Percentiles rank a stretch among this genome's conserved stretches.
Conservation (phyloP, 2,329 filamentous ascomycete species). For the Diplocarpon rosae region DNA sequence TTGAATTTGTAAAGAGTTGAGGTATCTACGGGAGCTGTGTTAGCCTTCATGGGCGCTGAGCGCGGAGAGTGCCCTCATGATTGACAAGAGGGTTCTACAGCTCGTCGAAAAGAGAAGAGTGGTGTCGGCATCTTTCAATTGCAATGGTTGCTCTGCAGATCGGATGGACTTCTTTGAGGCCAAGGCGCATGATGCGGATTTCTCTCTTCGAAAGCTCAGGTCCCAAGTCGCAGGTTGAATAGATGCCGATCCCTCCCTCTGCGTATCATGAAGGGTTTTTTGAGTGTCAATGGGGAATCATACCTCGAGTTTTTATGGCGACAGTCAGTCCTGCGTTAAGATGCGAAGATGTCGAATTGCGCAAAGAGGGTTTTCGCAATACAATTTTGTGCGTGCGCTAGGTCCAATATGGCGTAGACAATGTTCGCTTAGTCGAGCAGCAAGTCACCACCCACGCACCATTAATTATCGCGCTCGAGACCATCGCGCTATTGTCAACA, state of each 20-base stretch:
- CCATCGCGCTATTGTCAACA: not conserved
- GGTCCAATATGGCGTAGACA: too few relatives aligned
- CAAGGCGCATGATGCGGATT: not conserved
- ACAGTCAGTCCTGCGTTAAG: slow-evolving; percentile 1
- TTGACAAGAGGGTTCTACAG: slow-evolving; percentile 54
- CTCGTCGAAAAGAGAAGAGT: slow-evolving; percentile 53
- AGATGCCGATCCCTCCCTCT: slow-evolving; percentile 42
- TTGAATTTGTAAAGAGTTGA: slow-evolving; percentile 41
- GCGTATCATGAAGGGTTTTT: slow-evolving; percentile 28
- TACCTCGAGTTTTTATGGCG: slow-evolving; percentile 22
- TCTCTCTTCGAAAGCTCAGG: slow-evolving; percentile 3
- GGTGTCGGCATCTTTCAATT: slow-evolving; percentile 39
- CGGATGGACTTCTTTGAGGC: not conserved
- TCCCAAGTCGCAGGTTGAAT: slow-evolving; percentile 22
- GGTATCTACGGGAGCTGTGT: slow-evolving; percentile 48
- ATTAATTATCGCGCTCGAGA: not conserved
- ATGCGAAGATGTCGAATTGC: too few relatives aligned
- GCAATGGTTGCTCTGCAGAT: slow-evolving; percentile 11
- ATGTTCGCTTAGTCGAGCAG: too few relatives aligned
- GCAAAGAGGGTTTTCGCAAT: too few relatives aligned
- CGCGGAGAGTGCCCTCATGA: slow-evolving; percentile 58
- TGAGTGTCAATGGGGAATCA: slow-evolving; percentile 18
- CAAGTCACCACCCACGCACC: too few relatives aligned
- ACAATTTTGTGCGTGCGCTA: too few relatives aligned
- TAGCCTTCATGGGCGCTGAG: slow-evolving; percentile 53